Conservation (phyloP, 768 basidiomycete genomes). For the Rhizopogon rudus region DNA sequence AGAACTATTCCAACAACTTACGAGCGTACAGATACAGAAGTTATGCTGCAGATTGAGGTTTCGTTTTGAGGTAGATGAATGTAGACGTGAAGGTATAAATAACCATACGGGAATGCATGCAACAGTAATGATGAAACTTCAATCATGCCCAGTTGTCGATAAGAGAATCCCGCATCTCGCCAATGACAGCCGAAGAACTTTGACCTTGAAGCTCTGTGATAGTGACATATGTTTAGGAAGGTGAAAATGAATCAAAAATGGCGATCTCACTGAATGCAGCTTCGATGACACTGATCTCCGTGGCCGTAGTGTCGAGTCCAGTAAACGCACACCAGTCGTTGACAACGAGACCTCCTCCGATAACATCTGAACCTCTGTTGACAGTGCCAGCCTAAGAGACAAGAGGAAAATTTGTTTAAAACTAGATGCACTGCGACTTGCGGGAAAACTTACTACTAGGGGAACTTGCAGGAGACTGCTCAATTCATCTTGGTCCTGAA, state of each 20-base stretch:
- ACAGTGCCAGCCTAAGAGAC: conserved; percentile 84
- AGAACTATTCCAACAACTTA: background rate
- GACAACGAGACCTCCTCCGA: conserved; percentile 95
- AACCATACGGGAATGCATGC: background rate
- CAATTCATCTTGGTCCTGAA: conserved; percentile 97
- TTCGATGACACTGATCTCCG: conserved; percentile 97
- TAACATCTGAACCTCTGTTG: conserved; percentile 96
- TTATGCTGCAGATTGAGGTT: background rate
- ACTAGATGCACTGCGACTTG: background rate
- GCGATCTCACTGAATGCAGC: conserved; percentile 85
- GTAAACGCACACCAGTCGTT: conserved; percentile 99
- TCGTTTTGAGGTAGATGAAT: background rate
- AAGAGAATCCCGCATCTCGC: conserved; percentile 86
- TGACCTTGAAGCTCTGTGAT: conserved; percentile 78
- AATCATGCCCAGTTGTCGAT: conserved; percentile 89
- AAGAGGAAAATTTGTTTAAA: conserved; percentile 4
- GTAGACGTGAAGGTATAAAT: conserved; percentile 1
- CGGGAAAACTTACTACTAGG: conserved; percentile 65
- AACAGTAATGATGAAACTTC: background rate
- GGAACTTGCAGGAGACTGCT: conserved; percentile 92
- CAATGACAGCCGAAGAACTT: conserved; percentile 75
- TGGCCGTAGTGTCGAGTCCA: conserved; percentile 99
- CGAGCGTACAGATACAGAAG: background rate
- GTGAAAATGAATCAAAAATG: background rate
- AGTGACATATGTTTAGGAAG: conserved; percentile 3